phyloP scores from a whole-genome alignment of 2,329 filamentous ascomycete genomes.

The Fusarium protoensiforme region DNA sequence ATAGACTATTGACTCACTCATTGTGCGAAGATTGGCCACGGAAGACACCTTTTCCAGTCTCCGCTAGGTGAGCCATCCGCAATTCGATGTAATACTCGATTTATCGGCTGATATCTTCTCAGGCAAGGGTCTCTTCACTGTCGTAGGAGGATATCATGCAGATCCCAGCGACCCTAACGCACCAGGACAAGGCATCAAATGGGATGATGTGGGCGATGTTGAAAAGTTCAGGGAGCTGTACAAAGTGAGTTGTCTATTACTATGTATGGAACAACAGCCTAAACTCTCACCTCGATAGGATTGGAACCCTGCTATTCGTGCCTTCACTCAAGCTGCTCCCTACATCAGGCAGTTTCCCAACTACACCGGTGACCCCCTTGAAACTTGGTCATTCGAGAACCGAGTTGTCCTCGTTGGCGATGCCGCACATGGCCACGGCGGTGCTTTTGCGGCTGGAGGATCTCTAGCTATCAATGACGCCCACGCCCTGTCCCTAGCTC shows the following conservation, averaged over 20 bases:
- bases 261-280: not conserved
- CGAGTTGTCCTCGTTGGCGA: not conserved
- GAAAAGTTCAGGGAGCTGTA: not conserved
- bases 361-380: not conserved
- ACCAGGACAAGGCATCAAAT: not conserved
- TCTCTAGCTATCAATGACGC: not conserved
- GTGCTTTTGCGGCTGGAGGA: not conserved
- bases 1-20: not conserved
- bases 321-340: not conserved
- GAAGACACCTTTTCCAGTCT: not conserved
- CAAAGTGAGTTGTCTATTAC: not conserved
- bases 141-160: not conserved
- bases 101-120: not conserved
- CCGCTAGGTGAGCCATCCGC: not conserved
- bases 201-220: not conserved
- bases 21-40: not conserved
- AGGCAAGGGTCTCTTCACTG: not conserved
- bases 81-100: no score
- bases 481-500: not conserved
- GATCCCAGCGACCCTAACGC: not conserved
- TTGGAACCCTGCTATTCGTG: slow-evolving; percentile 1
- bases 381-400: not conserved
- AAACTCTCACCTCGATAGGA: not conserved
- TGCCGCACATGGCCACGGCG: not conserved
- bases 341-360: not conserved